Percentiles rank a stretch among this genome's conserved stretches.
Evolutionary conservation across 306 rosid species (phyloP).

Genomic region (Castanopsis chinensis): DNA sequence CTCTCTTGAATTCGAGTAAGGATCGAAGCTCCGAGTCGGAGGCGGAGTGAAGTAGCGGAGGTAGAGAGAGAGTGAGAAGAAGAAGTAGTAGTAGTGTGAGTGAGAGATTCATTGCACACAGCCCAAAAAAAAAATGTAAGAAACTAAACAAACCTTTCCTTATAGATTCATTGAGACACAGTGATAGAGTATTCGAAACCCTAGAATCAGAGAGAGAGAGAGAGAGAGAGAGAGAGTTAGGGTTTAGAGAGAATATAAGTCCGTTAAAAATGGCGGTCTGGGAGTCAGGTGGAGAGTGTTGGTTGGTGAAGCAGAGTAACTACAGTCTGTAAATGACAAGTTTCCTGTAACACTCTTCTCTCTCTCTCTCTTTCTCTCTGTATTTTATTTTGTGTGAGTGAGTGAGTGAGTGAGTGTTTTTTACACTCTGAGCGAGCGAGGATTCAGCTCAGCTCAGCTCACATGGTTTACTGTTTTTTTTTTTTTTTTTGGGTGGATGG

Average conservation of each 20-base stretch:
- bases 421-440: too few species aligned
- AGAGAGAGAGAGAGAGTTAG: constrained; percentile 9
- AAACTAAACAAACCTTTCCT: constrained; percentile 17
- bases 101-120: constrained; percentile 59
- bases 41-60: constrained; percentile 14
- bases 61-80: constrained; percentile 15
- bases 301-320: constrained; percentile 68
- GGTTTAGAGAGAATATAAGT: constrained; percentile 20
- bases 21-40: constrained; percentile 75
- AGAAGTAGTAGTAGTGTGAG: constrained; percentile 1
- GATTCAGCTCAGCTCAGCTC: too few species aligned
- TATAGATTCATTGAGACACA: constrained; percentile 47
- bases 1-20: constrained; percentile 81
- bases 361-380: constrained; percentile 2
- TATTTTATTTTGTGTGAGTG: background rate
- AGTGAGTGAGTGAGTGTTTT: too few species aligned
- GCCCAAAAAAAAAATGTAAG: background rate
- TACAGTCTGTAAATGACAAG: constrained; percentile 69
- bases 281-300: constrained; percentile 61
- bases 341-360: constrained; percentile 8
- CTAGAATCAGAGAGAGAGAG: constrained; percentile 40
- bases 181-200: constrained; percentile 41
- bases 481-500: too few species aligned
- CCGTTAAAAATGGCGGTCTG: constrained; percentile 65
- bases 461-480: too few species aligned